These are phyloP conservation scores for Fusarium aywerte DNA, from an alignment of 2,329 filamentous ascomycete genomes.

Conservation along the genomic window DNA sequence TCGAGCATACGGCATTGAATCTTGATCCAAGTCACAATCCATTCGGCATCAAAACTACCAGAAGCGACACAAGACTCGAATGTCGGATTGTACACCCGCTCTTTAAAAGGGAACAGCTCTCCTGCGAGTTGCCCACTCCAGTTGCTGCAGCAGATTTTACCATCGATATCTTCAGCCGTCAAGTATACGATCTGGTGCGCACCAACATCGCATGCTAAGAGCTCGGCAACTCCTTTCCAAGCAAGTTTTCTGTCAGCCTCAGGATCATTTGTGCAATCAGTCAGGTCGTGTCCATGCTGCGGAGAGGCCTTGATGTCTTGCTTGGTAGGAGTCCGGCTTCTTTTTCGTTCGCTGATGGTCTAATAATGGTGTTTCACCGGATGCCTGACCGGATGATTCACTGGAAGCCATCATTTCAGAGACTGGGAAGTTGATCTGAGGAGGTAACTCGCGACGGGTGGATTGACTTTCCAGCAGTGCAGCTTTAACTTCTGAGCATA, in stretches of 20 bases:
- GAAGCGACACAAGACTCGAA: slow-evolving; percentile 54
- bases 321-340: background rate
- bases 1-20: slow-evolving; percentile 50
- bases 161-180: slow-evolving; percentile 3
- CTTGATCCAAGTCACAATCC: slow-evolving; percentile 50
- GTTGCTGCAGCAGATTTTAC: slow-evolving; percentile 18
- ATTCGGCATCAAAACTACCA: slow-evolving; percentile 50
- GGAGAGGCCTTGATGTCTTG: background rate
- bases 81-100: slow-evolving; percentile 21
- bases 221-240: slow-evolving; percentile 40
- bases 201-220: slow-evolving; percentile 42
- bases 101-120: background rate
- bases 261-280: background rate
- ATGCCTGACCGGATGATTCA: background rate
- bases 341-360: background rate
- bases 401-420: background rate
- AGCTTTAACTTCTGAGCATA: background rate
- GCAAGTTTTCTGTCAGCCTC: slow-evolving; percentile 2
- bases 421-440: slow-evolving; percentile 18
- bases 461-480: slow-evolving; percentile 17
- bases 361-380: background rate
- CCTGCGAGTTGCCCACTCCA: slow-evolving; percentile 39
- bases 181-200: slow-evolving; percentile 40
- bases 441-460: slow-evolving; percentile 12
- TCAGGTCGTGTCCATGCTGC: background rate